Percentiles rank a stretch among this genome's conserved stretches.
Conservation (phyloP, 768 basidiomycete species). For the Macrolepiota fuliginosa region DNA sequence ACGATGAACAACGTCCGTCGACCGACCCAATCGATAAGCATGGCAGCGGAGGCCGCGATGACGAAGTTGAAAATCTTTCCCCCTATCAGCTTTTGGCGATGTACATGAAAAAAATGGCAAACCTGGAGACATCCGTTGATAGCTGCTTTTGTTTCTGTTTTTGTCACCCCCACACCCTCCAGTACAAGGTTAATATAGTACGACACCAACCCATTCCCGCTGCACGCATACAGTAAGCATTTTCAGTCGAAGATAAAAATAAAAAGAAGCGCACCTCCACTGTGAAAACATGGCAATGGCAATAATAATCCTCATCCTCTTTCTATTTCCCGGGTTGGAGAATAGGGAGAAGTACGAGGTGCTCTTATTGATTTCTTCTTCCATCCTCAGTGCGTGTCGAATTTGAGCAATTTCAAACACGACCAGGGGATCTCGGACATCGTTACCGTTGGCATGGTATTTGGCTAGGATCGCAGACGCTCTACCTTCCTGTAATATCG, state of each 20-base stretch:
- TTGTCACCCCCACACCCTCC: conserved; percentile 58
- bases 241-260: background rate
- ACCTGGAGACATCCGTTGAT: conserved; percentile 68
- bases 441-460: conserved; percentile 65
- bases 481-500: conserved; percentile 41
- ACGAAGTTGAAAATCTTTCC: conserved; percentile 59
- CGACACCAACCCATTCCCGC: conserved; percentile 68
- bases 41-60: conserved; percentile 55
- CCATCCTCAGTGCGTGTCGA: conserved; percentile 60
- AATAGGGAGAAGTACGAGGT: conserved; percentile 55
- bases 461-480: conserved; percentile 63
- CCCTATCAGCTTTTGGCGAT: background rate
- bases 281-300: conserved; percentile 71
- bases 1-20: conserved; percentile 66
- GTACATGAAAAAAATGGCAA: background rate
- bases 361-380: conserved; percentile 48
- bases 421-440: conserved; percentile 58
- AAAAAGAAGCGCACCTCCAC: conserved; percentile 50
- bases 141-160: conserved; percentile 47
- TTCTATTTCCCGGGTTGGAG: conserved; percentile 62
- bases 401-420: conserved; percentile 65
- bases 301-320: conserved; percentile 65
- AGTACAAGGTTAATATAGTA: conserved; percentile 74
- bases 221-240: conserved; percentile 17
- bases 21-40: conserved; percentile 66